A percentile compares a stretch with the other conserved stretches of the same genome.
phyloP scores from a whole-genome alignment of 768 basidiomycete genomes.

The Mycena polygramma region DNA sequence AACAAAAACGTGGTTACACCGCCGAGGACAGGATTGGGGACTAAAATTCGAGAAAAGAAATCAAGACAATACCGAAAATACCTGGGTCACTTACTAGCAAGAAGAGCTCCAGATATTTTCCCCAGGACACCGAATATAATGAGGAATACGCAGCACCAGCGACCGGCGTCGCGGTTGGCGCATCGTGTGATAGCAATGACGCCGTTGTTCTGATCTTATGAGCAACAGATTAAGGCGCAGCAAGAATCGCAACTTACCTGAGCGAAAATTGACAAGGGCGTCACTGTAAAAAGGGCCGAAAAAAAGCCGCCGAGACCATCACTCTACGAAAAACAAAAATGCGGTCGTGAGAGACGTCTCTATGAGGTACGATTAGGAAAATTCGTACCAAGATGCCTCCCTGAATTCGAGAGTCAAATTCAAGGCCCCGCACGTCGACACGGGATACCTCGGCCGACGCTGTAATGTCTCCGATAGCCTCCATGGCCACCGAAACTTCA shows the following conservation, averaged over 20 bases:
- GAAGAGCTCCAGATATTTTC: slow-evolving; percentile 83
- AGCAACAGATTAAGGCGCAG: slow-evolving; percentile 48
- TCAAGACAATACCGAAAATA: slow-evolving; percentile 68
- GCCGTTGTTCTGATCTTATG: slow-evolving; percentile 76
- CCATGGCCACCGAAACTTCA: slow-evolving; percentile 31
- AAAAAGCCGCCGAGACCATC: slow-evolving; percentile 88
- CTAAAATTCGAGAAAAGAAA: slow-evolving; percentile 75
- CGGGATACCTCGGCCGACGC: slow-evolving; percentile 73
- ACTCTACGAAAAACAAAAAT: slow-evolving; percentile 42
- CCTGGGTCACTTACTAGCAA: slow-evolving; percentile 58
- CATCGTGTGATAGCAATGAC: slow-evolving; percentile 89
- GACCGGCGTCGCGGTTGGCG: slow-evolving; percentile 83
- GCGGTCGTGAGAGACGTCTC: too few species aligned
- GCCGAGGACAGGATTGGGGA: slow-evolving; percentile 86
- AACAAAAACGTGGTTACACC: slow-evolving; percentile 92
- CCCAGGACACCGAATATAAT: slow-evolving; percentile 86
- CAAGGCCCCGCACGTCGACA: slow-evolving; percentile 72
- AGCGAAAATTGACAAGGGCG: slow-evolving; percentile 70
- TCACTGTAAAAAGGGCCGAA: slow-evolving; percentile 84
- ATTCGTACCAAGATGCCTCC: slow-evolving; percentile 71
- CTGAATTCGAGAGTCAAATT: slow-evolving; percentile 87
- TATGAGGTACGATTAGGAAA: neutral
- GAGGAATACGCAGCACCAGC: slow-evolving; percentile 85
- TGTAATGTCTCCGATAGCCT: slow-evolving; percentile 31
- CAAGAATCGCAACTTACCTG: slow-evolving; percentile 51